Evolutionary conservation across 345 rosid genomes (phyloP).

Genomic region (Salix dunnii): DNA sequence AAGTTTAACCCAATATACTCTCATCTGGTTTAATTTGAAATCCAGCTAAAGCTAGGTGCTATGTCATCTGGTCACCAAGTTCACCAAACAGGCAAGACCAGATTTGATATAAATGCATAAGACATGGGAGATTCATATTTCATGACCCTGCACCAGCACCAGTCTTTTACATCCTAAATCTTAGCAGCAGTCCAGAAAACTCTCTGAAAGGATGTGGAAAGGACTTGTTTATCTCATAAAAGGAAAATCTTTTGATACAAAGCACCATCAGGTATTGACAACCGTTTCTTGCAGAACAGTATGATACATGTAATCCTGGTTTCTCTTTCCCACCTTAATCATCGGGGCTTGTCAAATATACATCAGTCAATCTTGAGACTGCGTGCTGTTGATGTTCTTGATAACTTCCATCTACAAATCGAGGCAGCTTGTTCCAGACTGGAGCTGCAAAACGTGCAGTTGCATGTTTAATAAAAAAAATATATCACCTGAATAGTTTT

Average conservation of each 20-base stretch:
- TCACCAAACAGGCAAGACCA: no score
- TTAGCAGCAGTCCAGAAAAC: neutral
- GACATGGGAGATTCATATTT: neutral
- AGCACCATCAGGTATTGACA: neutral
- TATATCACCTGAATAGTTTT: neutral
- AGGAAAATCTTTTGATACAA: neutral
- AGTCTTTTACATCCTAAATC: no score
- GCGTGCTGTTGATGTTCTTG: neutral
- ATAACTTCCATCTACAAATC: neutral
- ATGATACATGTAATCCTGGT: neutral
- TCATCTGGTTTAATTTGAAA: no score
- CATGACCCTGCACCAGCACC: neutral
- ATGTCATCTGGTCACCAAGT: no score
- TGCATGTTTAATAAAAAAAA: neutral
- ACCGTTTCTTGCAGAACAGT: neutral
- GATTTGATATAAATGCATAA: no score
- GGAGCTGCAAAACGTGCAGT: conserved; percentile 6
- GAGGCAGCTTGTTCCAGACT: neutral
- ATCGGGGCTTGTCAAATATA: neutral
- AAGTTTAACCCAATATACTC: no score
- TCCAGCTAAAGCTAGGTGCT: no score
- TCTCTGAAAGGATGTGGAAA: neutral
- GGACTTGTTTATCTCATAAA: neutral
- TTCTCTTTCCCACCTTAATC: neutral
- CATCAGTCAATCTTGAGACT: neutral